Percentiles rank a stretch among this genome's conserved stretches.
Evolutionary conservation across 2,329 filamentous ascomycete genomes (phyloP).

Genomic region (Alternaria sp.): DNA sequence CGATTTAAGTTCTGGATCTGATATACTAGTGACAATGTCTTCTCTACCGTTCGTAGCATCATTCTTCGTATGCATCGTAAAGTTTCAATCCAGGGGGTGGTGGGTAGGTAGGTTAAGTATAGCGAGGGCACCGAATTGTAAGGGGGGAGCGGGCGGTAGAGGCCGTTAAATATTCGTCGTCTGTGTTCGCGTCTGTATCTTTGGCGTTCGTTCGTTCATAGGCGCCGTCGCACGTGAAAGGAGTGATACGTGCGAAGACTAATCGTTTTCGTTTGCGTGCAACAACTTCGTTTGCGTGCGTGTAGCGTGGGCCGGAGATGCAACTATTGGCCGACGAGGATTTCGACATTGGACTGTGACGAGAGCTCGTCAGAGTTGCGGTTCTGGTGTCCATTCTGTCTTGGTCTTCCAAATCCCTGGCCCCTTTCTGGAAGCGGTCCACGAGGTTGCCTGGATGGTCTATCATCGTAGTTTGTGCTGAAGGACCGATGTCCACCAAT

Average conservation of each 20-base stretch:
- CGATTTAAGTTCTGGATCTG: slow-evolving; percentile 36
- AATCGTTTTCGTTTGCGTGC: slow-evolving; percentile 20
- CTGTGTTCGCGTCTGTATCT: no score
- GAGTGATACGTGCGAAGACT: slow-evolving; percentile 34
- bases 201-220: slow-evolving; percentile 19
- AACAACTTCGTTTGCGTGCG: slow-evolving; percentile 10
- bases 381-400: slow-evolving; percentile 68
- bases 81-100: slow-evolving; percentile 37
- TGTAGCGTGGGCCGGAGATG: slow-evolving; percentile 8
- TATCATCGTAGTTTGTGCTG: slow-evolving; percentile 65
- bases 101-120: no score
- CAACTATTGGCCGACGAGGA: slow-evolving; percentile 67
- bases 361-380: slow-evolving; percentile 71
- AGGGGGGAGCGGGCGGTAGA: slow-evolving; percentile 1
- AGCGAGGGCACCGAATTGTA: no score
- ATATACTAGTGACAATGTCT: slow-evolving; percentile 15
- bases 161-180: slow-evolving; percentile 44
- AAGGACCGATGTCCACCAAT: slow-evolving; percentile 72
- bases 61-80: slow-evolving; percentile 53
- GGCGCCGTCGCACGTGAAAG: slow-evolving; percentile 32
- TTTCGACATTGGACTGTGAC: slow-evolving; percentile 67
- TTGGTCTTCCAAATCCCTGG: slow-evolving; percentile 62
- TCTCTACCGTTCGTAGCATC: slow-evolving; percentile 53
- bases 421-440: slow-evolving; percentile 68
- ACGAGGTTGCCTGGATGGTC: slow-evolving; percentile 68